A percentile compares a stretch with the other conserved stretches of the same genome.
Evolutionary conservation across 495 filamentous ascomycete genomes (phyloP).

Genomic region (Lasiosphaeria hispida): DNA sequence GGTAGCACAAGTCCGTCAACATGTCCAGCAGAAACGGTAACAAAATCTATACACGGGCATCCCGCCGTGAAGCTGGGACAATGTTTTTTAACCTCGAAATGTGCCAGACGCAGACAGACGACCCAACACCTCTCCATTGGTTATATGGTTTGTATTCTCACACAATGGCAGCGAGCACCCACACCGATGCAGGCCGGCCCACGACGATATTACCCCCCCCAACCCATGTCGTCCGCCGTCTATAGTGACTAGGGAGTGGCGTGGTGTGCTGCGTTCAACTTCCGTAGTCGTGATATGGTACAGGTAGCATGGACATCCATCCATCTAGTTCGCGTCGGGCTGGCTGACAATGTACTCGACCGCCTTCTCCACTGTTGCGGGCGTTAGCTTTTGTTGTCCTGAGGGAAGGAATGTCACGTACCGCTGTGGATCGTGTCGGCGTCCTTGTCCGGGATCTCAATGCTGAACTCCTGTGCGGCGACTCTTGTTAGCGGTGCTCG

Average conservation of each 20-base stretch:
- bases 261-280: conserved; percentile 22
- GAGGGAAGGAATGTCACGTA: conserved; percentile 51
- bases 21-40: too few species aligned
- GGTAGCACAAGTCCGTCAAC: too few species aligned
- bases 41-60: too few species aligned
- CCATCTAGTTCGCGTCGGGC: conserved; percentile 67
- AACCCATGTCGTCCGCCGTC: conserved; percentile 15
- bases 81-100: too few species aligned
- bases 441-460: conserved; percentile 99
- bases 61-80: too few species aligned
- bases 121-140: not conserved
- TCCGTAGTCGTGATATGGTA: conserved; percentile 19
- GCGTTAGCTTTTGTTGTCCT: conserved; percentile 16
- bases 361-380: conserved; percentile 79
- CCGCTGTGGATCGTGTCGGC: conserved; percentile 94
- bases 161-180: not conserved
- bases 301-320: conserved; percentile 17
- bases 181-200: conserved; percentile 5
- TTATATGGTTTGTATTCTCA: not conserved
- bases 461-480: conserved; percentile 85
- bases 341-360: conserved; percentile 93
- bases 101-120: not conserved
- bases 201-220: conserved; percentile 7
- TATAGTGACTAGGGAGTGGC: conserved; percentile 28
- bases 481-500: conserved; percentile 3